Evolutionary conservation across 2,329 filamentous ascomycete genomes (phyloP).

Genomic region (Aspergillus sclerotialis): DNA sequence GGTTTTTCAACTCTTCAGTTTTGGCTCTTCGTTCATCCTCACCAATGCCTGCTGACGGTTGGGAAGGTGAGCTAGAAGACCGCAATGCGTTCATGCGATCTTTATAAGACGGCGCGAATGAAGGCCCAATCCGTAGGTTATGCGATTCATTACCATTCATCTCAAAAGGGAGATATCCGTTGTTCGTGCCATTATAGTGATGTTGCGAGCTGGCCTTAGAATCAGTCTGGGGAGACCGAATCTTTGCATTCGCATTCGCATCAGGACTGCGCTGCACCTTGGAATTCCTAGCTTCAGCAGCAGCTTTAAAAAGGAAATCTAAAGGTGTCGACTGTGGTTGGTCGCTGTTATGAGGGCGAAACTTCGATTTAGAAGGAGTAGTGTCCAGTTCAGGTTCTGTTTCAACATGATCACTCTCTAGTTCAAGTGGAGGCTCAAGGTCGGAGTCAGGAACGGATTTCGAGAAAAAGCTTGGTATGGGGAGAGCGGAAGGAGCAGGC

Average conservation of each 20-base stretch:
- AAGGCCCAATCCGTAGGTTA: constrained; percentile 52
- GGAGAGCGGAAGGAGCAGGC: constrained; percentile 80
- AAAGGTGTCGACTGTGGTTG: constrained; percentile 62
- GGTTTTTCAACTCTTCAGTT: constrained; percentile 38
- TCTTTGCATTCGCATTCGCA: constrained; percentile 28
- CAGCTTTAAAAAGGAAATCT: constrained; percentile 84
- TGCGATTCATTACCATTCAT: constrained; percentile 53
- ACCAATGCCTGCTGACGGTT: constrained; percentile 19
- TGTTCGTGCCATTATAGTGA: constrained; percentile 41
- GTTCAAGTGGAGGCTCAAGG: constrained; percentile 25
- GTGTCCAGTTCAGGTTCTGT: constrained; percentile 26
- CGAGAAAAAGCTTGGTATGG: constrained; percentile 81
- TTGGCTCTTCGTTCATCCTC: constrained; percentile 38
- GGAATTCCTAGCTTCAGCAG: constrained; percentile 57
- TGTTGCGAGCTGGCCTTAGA: constrained; percentile 33
- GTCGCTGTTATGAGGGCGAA: constrained; percentile 24
- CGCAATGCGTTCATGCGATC: constrained; percentile 40
- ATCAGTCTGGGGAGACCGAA: constrained; percentile 46
- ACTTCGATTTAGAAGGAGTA: constrained; percentile 40
- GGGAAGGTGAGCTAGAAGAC: constrained; percentile 27
- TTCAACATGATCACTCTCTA: constrained; percentile 35
- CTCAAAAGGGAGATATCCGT: constrained; percentile 61
- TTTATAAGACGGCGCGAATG: constrained; percentile 56
- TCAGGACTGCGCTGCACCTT: constrained; percentile 44
- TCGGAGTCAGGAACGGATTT: constrained; percentile 64